A percentile compares a stretch with the other conserved stretches of the same genome.
Conservation (phyloP, 352 stramenopile species). For the Phytophthora nicotianae region DNA sequence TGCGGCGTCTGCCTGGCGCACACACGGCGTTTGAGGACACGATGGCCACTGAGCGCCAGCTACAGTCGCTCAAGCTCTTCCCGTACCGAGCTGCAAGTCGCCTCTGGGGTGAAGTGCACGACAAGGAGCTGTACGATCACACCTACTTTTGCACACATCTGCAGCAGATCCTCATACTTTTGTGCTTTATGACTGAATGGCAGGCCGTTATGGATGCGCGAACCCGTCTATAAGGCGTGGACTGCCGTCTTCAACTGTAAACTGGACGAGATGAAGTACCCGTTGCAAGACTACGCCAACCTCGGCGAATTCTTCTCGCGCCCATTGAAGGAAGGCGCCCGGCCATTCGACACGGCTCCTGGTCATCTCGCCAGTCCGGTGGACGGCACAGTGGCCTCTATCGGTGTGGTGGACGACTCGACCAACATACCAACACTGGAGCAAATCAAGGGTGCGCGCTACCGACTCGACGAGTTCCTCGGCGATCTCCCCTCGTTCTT, state of each 20-base stretch:
- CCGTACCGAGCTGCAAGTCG: slow-evolving; percentile 80
- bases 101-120: slow-evolving; percentile 77
- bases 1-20: slow-evolving; percentile 55
- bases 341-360: slow-evolving; percentile 45
- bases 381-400: slow-evolving; percentile 62
- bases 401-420: slow-evolving; percentile 57
- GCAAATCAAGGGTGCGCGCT: slow-evolving; percentile 84
- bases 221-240: slow-evolving; percentile 86
- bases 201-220: slow-evolving; percentile 70
- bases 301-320: slow-evolving; percentile 87
- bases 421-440: slow-evolving; percentile 65
- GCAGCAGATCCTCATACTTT: slow-evolving; percentile 12
- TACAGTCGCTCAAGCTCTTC: slow-evolving; percentile 78
- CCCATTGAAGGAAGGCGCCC: slow-evolving; percentile 70
- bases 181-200: background rate
- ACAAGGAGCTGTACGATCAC: slow-evolving; percentile 75
- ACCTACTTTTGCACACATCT: background rate
- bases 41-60: slow-evolving; percentile 73
- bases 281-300: slow-evolving; percentile 74
- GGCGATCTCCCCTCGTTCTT: slow-evolving; percentile 70
- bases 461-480: slow-evolving; percentile 85
- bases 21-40: slow-evolving; percentile 65
- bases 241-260: slow-evolving; percentile 81
- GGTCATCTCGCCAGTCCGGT: slow-evolving; percentile 56
- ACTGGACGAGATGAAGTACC: slow-evolving; percentile 86